phyloP scores from a whole-genome alignment of 2,329 filamentous ascomycete species.

The Fusarium mundagurra region DNA sequence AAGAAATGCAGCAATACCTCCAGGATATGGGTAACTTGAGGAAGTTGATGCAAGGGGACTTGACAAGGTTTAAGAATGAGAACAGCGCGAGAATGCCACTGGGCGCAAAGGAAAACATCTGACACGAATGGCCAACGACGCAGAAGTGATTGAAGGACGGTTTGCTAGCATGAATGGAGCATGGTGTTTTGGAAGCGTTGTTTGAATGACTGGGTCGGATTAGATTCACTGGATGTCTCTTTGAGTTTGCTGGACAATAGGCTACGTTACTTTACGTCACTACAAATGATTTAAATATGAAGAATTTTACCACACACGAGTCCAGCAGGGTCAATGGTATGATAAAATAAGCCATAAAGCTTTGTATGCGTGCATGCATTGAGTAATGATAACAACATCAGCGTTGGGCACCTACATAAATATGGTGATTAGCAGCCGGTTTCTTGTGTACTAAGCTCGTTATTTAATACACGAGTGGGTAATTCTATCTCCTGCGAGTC shows the following conservation, averaged over 20 bases:
- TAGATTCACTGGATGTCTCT: constrained; percentile 20
- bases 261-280: constrained; percentile 19
- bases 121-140: constrained; percentile 2
- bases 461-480: background rate
- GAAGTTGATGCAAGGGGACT: constrained; percentile 77
- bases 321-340: background rate
- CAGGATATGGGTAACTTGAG: constrained; percentile 79
- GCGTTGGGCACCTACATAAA: background rate
- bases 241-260: constrained; percentile 24
- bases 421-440: background rate
- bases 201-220: constrained; percentile 26
- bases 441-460: background rate
- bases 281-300: constrained; percentile 6
- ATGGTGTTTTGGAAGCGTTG: constrained; percentile 45
- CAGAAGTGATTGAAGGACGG: background rate
- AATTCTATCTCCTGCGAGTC: too few species aligned
- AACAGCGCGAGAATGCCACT: constrained; percentile 65
- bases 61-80: constrained; percentile 71
- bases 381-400: background rate
- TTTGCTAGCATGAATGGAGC: constrained; percentile 39
- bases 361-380: background rate
- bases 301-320: background rate
- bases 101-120: constrained; percentile 55
- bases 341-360: background rate
- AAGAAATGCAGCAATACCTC: constrained; percentile 85